Evolutionary conservation across 805 yeast species (phyloP), one percentile per base, ranked within the genome.

Genomic region (Allodekkera sacchari): DNA sequence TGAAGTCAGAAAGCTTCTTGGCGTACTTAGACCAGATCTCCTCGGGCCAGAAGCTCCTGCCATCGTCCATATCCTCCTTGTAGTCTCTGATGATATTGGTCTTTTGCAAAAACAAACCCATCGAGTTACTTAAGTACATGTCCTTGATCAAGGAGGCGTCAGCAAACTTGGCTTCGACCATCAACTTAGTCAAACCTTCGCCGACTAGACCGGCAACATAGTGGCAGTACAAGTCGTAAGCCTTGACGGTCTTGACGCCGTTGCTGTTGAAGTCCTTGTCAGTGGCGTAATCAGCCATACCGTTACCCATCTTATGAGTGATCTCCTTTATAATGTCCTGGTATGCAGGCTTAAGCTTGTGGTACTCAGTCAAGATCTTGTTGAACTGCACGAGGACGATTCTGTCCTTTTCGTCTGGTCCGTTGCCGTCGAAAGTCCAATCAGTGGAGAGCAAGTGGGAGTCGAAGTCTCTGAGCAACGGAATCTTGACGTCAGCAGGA

Each of bases 201-300:
- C 99, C 98, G 25, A 92, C 97, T 32, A 92, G 66, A 2, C 98
- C 99, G 2, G 99, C 98, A 37, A 92, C 99, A 50, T 88, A 84
- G 59, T 88, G 88, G 59, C 99, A 92, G 64, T 92, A 92, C 39
- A 80, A 65, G 53, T 92, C 88, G 53, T 82, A 92, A 51, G 87
- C 97, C 38, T 70, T 64, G 27, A 83, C 54, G 1, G 96, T 84
- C 30, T 63, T 63, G 28, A 92, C 77, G 2, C 97, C 97, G 39
- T 74, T 74, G 43, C 71, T 53, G 54, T 84, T 85, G 62, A 83
- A 83, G 40, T 78, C 69, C 31, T 81, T 92, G 49, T 80, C 77
- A 46, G 70, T 63, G 33, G 83, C 76, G 58, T 88, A 92, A 50
- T 84, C 87, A 20, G 97, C 97, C 98, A 92, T 92, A 34, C 98